Conservation (phyloP, 768 basidiomycete species). For the Tulasnella calospora region DNA sequence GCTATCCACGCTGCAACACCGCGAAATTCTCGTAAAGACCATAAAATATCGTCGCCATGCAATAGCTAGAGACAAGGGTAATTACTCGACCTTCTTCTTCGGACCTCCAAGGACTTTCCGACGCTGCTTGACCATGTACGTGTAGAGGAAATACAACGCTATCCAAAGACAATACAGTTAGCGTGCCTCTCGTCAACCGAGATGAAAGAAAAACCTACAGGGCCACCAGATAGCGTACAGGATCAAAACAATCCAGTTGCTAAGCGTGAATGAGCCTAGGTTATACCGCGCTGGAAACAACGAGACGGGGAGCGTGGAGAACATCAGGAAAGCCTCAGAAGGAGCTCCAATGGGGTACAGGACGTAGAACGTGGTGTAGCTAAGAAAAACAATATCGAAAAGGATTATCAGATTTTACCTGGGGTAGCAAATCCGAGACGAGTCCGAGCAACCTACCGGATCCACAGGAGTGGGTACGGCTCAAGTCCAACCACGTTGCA, state of each 20-base stretch:
- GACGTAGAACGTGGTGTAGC: constrained; percentile 90
- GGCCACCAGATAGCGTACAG: constrained; percentile 87
- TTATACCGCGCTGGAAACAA: constrained; percentile 33
- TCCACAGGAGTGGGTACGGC: constrained; percentile 38
- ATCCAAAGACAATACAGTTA: background rate
- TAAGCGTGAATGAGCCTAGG: constrained; percentile 47
- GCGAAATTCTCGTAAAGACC: background rate
- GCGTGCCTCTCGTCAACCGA: constrained; percentile 3
- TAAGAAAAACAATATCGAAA: constrained; percentile 33
- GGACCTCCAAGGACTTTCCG: constrained; percentile 47
- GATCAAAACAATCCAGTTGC: constrained; percentile 53
- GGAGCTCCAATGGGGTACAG: constrained; percentile 92
- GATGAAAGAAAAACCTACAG: constrained; percentile 46
- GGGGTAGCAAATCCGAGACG: background rate
- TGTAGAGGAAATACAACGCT: constrained; percentile 54
- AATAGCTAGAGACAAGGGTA: background rate
- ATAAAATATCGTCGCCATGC: background rate
- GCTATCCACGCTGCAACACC: background rate
- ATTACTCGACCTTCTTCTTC: constrained; percentile 12
- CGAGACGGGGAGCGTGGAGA: constrained; percentile 62
- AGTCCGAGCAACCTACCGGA: constrained; percentile 33
- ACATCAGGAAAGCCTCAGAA: constrained; percentile 82
- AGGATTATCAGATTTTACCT: background rate
- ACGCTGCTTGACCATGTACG: constrained; percentile 57
- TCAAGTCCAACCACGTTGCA: constrained; percentile 55